A percentile compares a stretch with the other conserved stretches of the same genome.
These are phyloP conservation scores for Ceratonia siliqua DNA, from an alignment of 306 rosid genomes.

Conservation along the genomic window DNA sequence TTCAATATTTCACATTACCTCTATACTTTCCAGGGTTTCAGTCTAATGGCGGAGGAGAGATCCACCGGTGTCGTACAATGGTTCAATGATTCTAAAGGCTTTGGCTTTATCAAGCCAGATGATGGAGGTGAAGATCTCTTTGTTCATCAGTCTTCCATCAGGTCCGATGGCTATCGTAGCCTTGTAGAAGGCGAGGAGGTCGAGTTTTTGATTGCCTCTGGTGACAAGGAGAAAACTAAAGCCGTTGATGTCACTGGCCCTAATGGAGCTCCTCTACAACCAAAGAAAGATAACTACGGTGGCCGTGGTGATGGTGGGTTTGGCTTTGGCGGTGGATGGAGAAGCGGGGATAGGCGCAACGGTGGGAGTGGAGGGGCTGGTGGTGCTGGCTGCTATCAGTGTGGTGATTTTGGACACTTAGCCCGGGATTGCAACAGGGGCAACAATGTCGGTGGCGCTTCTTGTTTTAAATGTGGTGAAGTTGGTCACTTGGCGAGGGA, in stretches of 20 bases:
- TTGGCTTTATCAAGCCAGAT: constrained; percentile 70
- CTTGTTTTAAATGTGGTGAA: constrained; percentile 55
- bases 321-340: constrained; percentile 48
- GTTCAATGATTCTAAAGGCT: constrained; percentile 67
- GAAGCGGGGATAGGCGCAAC: constrained; percentile 61
- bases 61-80: constrained; percentile 70
- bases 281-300: constrained; percentile 36
- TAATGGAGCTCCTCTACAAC: constrained; percentile 48
- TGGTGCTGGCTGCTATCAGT: constrained; percentile 54
- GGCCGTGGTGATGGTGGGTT: constrained; percentile 42
- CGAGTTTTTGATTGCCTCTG: constrained; percentile 53
- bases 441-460: constrained; percentile 30
- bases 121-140: constrained; percentile 62
- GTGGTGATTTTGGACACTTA: constrained; percentile 59
- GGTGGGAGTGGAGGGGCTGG: constrained; percentile 40
- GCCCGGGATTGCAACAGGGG: constrained; percentile 57
- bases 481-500: constrained; percentile 66
- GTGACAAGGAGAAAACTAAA: constrained; percentile 57
- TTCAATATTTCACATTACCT: not conserved
- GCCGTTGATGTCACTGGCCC: constrained; percentile 67
- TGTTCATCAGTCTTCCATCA: constrained; percentile 69
- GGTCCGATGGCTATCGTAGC: constrained; percentile 65
- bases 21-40: not conserved
- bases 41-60: constrained; percentile 62
- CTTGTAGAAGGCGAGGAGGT: constrained; percentile 58